Conservation (phyloP, 2,329 filamentous ascomycete species). For the Balansia obtecta region DNA sequence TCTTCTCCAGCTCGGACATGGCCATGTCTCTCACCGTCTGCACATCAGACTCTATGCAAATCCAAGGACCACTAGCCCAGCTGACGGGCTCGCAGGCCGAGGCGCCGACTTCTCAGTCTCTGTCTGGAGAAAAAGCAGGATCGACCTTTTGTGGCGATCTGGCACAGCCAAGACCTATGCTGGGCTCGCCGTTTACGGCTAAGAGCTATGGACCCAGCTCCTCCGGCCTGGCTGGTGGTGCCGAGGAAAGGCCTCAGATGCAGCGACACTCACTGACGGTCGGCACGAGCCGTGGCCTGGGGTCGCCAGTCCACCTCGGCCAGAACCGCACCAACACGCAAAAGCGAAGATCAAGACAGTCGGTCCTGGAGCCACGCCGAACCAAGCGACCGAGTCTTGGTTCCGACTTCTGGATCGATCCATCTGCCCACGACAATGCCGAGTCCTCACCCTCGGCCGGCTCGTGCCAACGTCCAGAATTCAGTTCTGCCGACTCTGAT, state of each 20-base stretch:
- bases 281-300: slow-evolving; percentile 35
- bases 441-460: slow-evolving; percentile 5
- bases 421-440: slow-evolving; percentile 16
- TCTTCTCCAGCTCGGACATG: slow-evolving; percentile 51
- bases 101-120: background rate
- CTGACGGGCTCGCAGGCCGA: slow-evolving; percentile 33
- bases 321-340: slow-evolving; percentile 40
- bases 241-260: slow-evolving; percentile 18
- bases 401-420: slow-evolving; percentile 41
- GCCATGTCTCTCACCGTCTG: slow-evolving; percentile 48
- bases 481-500: slow-evolving; percentile 21
- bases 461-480: slow-evolving; percentile 15
- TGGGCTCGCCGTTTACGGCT: slow-evolving; percentile 43
- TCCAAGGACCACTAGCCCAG: slow-evolving; percentile 46
- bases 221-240: slow-evolving; percentile 28
- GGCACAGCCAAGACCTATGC: slow-evolving; percentile 17
- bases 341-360: slow-evolving; percentile 40
- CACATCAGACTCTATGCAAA: slow-evolving; percentile 54
- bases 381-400: slow-evolving; percentile 41
- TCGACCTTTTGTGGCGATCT: slow-evolving; percentile 11
- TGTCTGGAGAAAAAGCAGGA: slow-evolving; percentile 3
- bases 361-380: slow-evolving; percentile 32
- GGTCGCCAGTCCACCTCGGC: slow-evolving; percentile 39
- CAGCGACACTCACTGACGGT: slow-evolving; percentile 35
- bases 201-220: slow-evolving; percentile 52